These are phyloP conservation scores for Meyerozyma elateridarum DNA, from an alignment of 1,139 yeast species.

Conservation along the genomic window DNA sequence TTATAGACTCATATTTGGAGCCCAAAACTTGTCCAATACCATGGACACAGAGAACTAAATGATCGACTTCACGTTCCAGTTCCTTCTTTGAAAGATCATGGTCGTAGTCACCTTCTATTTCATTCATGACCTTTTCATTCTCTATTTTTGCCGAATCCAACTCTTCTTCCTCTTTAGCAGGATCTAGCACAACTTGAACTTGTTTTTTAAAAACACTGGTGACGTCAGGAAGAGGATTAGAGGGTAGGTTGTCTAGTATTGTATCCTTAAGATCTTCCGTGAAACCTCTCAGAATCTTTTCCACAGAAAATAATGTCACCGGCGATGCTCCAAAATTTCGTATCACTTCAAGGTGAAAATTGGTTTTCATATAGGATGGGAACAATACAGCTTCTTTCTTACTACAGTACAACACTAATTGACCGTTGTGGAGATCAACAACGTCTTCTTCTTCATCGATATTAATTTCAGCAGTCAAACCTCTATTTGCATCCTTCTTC, in stretches of 20 bases:
- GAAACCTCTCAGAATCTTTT: conserved; percentile 36
- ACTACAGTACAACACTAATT: conserved; percentile 30
- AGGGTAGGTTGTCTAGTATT: conserved; percentile 26
- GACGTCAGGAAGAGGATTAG: conserved; percentile 70
- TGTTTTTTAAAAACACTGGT: conserved; percentile 32
- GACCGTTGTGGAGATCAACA: conserved; percentile 25
- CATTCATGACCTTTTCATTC: conserved; percentile 30
- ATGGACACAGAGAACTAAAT: conserved; percentile 79
- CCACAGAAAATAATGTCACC: conserved; percentile 31
- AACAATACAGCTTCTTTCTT: conserved; percentile 33
- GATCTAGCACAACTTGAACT: conserved; percentile 18
- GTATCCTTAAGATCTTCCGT: conserved; percentile 25
- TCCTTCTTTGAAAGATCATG: conserved; percentile 27
- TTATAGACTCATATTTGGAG: conserved; percentile 70
- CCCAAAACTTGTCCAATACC: conserved; percentile 94
- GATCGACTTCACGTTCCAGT: conserved; percentile 60
- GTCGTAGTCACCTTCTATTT: conserved; percentile 51
- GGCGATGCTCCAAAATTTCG: conserved; percentile 32
- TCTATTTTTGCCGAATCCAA: conserved; percentile 8
- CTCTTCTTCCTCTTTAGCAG: conserved; percentile 10
- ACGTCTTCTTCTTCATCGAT: conserved; percentile 26
- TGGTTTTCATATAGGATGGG: conserved; percentile 30
- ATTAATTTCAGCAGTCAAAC: conserved; percentile 12
- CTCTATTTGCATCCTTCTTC: conserved; percentile 9
- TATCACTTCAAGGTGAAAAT: conserved; percentile 35